Conservation (phyloP, 768 basidiomycete genomes). For the Calocybe cyanea region DNA sequence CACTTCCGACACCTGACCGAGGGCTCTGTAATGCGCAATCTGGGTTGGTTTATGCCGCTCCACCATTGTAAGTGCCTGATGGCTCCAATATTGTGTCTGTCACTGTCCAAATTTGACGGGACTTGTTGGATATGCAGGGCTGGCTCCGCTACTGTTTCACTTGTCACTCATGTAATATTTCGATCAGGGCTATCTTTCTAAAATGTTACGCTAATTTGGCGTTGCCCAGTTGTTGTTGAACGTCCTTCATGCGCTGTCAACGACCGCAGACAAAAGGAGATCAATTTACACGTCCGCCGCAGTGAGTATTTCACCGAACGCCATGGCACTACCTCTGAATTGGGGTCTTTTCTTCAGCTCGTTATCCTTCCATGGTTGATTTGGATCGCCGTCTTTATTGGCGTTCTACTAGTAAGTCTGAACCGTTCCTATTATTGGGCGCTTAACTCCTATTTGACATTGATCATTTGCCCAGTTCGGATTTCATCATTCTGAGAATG, state of each 20-base stretch:
- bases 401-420: conserved; percentile 22
- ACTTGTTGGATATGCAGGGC: conserved; percentile 14
- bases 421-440: too few species aligned
- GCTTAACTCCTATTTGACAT: too few species aligned
- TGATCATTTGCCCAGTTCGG: conserved; percentile 17
- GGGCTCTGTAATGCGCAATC: conserved; percentile 27
- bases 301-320: too few species aligned
- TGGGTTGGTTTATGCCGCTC: conserved; percentile 29
- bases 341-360: conserved; percentile 13
- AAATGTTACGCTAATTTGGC: not conserved
- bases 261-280: conserved; percentile 16
- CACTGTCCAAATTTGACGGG: too few species aligned
- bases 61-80: conserved; percentile 30
- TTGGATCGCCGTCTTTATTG: conserved; percentile 23
- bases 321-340: too few species aligned
- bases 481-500: conserved; percentile 17
- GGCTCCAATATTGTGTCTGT: too few species aligned
- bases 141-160: conserved; percentile 20
- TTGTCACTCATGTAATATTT: conserved; percentile 26
- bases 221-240: conserved; percentile 23
- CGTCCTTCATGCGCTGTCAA: conserved; percentile 24
- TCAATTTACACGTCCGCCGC: conserved; percentile 10
- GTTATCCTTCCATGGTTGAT: conserved; percentile 24
- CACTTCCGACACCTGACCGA: conserved; percentile 14
- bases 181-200: not conserved